Evolutionary conservation across 257 asterid genomes (phyloP).

Genomic region (Solanum peruvianum): DNA sequence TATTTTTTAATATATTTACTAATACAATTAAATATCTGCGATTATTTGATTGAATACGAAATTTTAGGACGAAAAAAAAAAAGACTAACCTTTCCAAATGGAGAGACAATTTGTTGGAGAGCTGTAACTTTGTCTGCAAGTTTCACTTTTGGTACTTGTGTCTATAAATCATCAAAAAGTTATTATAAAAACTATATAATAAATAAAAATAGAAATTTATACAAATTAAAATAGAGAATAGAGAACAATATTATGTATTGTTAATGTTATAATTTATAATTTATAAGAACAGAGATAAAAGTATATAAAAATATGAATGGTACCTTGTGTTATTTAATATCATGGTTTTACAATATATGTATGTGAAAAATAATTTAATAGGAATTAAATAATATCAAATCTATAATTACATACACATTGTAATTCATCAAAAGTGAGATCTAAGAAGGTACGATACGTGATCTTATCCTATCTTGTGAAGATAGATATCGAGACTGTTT

Average conservation of each 20-base stretch:
- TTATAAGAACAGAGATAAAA: neutral
- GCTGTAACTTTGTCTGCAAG: conserved; percentile 15
- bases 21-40: fast-evolving
- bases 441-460: neutral
- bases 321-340: neutral
- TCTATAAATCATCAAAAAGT: neutral
- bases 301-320: neutral
- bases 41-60: neutral
- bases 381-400: neutral
- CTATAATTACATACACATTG: neutral
- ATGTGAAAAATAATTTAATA: neutral
- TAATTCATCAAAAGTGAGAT: neutral
- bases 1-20: neutral
- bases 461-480: fast-evolving
- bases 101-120: conserved; percentile 28
- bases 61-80: neutral
- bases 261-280: neutral
- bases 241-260: neutral
- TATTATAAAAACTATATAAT: neutral
- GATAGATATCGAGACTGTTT: neutral
- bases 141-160: conserved; percentile 20
- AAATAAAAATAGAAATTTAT: neutral
- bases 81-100: conserved; percentile 20
- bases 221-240: neutral
- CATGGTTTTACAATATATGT: neutral